These are phyloP conservation scores for Parascedosporium putredinis DNA, from an alignment of 2,329 filamentous ascomycete genomes.

Conservation along the genomic window DNA sequence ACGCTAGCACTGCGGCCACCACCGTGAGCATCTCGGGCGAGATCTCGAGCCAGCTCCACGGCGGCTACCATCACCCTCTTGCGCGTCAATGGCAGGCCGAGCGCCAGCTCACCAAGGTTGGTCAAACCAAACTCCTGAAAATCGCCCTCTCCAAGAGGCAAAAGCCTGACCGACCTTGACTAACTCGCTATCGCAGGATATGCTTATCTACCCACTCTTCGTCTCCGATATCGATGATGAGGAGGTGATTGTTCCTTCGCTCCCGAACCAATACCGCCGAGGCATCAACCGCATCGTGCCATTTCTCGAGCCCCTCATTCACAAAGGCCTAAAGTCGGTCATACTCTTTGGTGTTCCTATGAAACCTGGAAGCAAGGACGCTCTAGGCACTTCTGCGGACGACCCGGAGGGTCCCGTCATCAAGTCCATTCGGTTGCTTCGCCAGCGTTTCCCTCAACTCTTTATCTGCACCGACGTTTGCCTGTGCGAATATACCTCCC, in stretches of 20 bases:
- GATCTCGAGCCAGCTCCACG: conserved; percentile 74
- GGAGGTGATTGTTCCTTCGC: conserved; percentile 77
- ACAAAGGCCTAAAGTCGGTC: conserved; percentile 83
- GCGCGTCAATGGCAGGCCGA: conserved; percentile 75
- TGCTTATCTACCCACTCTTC: conserved; percentile 98
- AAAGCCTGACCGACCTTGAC: too few species aligned
- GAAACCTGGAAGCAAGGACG: conserved; percentile 71
- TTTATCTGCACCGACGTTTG: conserved; percentile 92
- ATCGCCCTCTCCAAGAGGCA: too few species aligned
- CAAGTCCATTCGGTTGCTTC: conserved; percentile 70
- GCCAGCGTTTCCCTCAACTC: conserved; percentile 75
- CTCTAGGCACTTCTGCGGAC: conserved; percentile 82
- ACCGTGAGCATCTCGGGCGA: conserved; percentile 63
- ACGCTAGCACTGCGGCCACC: conserved; percentile 55
- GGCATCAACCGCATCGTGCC: conserved; percentile 78
- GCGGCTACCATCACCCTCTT: conserved; percentile 72
- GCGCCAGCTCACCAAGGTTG: conserved; percentile 73
- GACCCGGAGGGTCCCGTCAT: conserved; percentile 91
- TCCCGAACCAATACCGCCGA: conserved; percentile 82
- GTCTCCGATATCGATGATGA: conserved; percentile 91
- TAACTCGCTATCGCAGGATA: conserved; percentile 52
- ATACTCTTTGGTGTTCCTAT: conserved; percentile 94
- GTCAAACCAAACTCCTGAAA: too few species aligned
- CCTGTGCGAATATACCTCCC: conserved; percentile 95
- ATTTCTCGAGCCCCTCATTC: conserved; percentile 76